Conservation (phyloP, 2,329 filamentous ascomycete species). For the Penicillium digitatum region DNA sequence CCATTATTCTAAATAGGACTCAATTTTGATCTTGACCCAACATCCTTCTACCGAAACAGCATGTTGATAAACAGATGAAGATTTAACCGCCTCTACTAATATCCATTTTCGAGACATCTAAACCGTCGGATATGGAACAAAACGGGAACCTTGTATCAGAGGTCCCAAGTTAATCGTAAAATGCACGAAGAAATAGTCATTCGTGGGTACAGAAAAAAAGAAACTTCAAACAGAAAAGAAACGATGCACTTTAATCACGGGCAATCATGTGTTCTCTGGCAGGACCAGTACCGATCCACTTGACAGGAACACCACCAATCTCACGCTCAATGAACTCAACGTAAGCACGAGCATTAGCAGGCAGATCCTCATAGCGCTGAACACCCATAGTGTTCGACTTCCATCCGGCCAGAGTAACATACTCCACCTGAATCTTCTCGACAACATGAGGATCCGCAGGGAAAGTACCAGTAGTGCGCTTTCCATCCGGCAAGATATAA, state of each 20-base stretch:
- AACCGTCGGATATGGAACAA: slow-evolving; percentile 10
- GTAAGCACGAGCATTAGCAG: slow-evolving; percentile 56
- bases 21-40: slow-evolving; percentile 2
- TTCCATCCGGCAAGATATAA: slow-evolving; percentile 52
- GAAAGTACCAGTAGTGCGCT: slow-evolving; percentile 51
- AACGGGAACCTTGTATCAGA: slow-evolving; percentile 17
- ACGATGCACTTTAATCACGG: slow-evolving; percentile 30
- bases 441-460: slow-evolving; percentile 54
- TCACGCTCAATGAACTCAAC: slow-evolving; percentile 59
- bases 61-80: not conserved
- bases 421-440: slow-evolving; percentile 53
- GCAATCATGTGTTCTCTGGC: slow-evolving; percentile 60
- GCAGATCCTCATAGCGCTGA: slow-evolving; percentile 55
- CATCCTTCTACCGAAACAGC: not conserved
- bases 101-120: slow-evolving; percentile 18
- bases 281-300: slow-evolving; percentile 62
- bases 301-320: slow-evolving; percentile 54
- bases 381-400: slow-evolving; percentile 56
- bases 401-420: slow-evolving; percentile 60
- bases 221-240: slow-evolving; percentile 3
- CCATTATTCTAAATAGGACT: slow-evolving; percentile 1
- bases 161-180: slow-evolving; percentile 19
- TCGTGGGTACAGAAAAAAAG: slow-evolving; percentile 5
- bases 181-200: slow-evolving; percentile 5
- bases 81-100: not conserved